Evolutionary conservation across 805 yeast genomes (phyloP).

Genomic region (Metschnikowia continentalis): DNA sequence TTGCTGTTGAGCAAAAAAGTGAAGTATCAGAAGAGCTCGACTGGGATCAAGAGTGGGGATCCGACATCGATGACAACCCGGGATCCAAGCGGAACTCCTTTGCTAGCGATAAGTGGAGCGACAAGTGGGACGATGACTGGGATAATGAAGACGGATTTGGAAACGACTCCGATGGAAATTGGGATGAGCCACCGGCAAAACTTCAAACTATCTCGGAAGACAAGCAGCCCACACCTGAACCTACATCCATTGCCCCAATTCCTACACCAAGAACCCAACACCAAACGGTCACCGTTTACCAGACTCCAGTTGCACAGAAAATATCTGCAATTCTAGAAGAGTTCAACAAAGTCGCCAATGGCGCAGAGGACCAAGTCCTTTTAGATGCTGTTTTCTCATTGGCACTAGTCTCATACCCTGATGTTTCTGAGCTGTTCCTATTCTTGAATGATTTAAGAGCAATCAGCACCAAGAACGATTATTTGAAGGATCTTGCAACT

Average conservation of each 20-base stretch:
- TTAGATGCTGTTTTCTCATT: slow-evolving; percentile 29
- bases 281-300: neutral
- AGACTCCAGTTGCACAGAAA: slow-evolving; percentile 19
- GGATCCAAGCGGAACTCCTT: slow-evolving; percentile 2
- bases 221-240: neutral
- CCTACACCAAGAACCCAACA: neutral
- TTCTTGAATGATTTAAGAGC: slow-evolving; percentile 33
- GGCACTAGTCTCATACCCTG: slow-evolving; percentile 31
- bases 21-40: slow-evolving; percentile 9
- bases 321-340: slow-evolving; percentile 22
- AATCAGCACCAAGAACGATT: slow-evolving; percentile 14
- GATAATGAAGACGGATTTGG: slow-evolving; percentile 9
- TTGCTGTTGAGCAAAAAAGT: neutral
- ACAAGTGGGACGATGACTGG: slow-evolving; percentile 16
- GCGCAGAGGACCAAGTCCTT: slow-evolving; percentile 18
- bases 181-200: neutral
- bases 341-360: slow-evolving; percentile 19
- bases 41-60: slow-evolving; percentile 18
- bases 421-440: slow-evolving; percentile 29
- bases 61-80: slow-evolving; percentile 13
- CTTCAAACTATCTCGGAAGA: neutral
- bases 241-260: neutral
- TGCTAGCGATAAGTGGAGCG: slow-evolving; percentile 12
- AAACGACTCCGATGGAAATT: neutral
- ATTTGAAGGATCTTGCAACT: slow-evolving; percentile 17